A percentile compares a stretch with the other conserved stretches of the same genome.
phyloP scores from a whole-genome alignment of 768 basidiomycete species.

The Pleurotus giganteus region DNA sequence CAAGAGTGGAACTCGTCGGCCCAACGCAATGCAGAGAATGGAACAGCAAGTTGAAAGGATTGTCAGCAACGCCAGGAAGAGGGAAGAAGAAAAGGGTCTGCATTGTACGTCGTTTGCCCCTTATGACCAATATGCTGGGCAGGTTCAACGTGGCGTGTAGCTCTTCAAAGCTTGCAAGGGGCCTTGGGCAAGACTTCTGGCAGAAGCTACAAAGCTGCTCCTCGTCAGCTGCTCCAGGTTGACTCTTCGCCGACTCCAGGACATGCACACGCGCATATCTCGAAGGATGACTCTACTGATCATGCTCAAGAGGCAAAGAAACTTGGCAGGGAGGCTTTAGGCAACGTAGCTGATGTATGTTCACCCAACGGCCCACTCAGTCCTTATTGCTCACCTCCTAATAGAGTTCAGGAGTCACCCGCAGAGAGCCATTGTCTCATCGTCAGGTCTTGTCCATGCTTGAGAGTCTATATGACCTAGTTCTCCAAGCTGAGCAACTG shows the following conservation, averaged over 20 bases:
- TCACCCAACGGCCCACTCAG: neutral
- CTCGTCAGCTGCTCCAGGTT: slow-evolving; percentile 92
- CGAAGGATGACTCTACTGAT: slow-evolving; percentile 48
- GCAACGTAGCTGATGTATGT: slow-evolving; percentile 54
- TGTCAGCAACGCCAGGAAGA: slow-evolving; percentile 83
- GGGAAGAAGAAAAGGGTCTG: slow-evolving; percentile 82
- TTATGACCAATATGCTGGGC: neutral
- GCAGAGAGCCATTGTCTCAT: slow-evolving; percentile 72
- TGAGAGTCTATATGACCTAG: slow-evolving; percentile 83
- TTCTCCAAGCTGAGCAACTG: slow-evolving; percentile 83
- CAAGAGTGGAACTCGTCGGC: slow-evolving; percentile 58
- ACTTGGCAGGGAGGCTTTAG: slow-evolving; percentile 71
- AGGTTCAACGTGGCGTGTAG: slow-evolving; percentile 29
- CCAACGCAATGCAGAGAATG: slow-evolving; percentile 90
- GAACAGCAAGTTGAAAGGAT: slow-evolving; percentile 95
- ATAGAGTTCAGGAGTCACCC: slow-evolving; percentile 62
- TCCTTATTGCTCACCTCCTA: neutral
- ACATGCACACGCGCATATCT: slow-evolving; percentile 48
- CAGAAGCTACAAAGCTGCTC: slow-evolving; percentile 93
- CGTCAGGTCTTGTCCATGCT: slow-evolving; percentile 77
- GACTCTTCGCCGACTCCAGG: slow-evolving; percentile 52
- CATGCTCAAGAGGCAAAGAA: slow-evolving; percentile 70
- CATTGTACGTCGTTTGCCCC: slow-evolving; percentile 37
- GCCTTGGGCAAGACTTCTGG: slow-evolving; percentile 94
- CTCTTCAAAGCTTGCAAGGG: slow-evolving; percentile 79